Evolutionary conservation across 768 basidiomycete genomes (phyloP), one percentile per base, ranked within the genome.

Genomic region (Lactarius tabidus): DNA sequence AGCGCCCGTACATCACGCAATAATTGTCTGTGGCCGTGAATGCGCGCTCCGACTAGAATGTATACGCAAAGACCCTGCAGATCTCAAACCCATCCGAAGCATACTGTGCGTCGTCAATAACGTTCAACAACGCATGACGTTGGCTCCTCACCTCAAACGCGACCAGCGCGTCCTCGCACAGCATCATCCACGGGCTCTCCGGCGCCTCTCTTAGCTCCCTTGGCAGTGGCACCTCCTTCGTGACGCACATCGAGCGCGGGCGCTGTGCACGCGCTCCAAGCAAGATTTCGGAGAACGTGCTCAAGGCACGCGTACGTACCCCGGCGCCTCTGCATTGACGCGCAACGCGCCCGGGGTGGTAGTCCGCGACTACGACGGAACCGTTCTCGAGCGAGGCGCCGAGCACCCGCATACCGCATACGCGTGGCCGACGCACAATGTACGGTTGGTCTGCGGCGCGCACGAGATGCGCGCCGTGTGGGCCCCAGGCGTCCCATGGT

Each of bases 121-220:
- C 8, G 18, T 23, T 36, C 29, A 17, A 45, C 14, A 45, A 45
- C 45, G 23, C n/a, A 45, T n/a, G 3, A 45, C 54, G 31, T 8
- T 4, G 33, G 33, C 10, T 9, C 29, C 60, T 57, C 48, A 66
- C 65, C 56, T 66, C 65, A n/a, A 66, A 66, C 8, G 60, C 65
- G 17, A 66, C 48, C 45, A 66, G 53, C 60, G 60, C 64, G 33
- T 65, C 64, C 56, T 65, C 64, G 17, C 64, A 65, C 36, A 65
- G 29, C 60, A 66, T 62, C 48, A 39, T 62, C 60, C 56, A 62
- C n/a, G 51, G 60, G 26, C 51, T 62, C 65, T 66, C 60, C 3
- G 48, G 52, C 18, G 60, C 26, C 5, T 31, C 48, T 39, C 43
- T 56, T 26, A 66, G 39, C 35, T 62, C 65, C 5, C 29, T 17